These are phyloP conservation scores for Leishmania tropica DNA, from an alignment of 208 protist genomes.

Conservation along the genomic window DNA sequence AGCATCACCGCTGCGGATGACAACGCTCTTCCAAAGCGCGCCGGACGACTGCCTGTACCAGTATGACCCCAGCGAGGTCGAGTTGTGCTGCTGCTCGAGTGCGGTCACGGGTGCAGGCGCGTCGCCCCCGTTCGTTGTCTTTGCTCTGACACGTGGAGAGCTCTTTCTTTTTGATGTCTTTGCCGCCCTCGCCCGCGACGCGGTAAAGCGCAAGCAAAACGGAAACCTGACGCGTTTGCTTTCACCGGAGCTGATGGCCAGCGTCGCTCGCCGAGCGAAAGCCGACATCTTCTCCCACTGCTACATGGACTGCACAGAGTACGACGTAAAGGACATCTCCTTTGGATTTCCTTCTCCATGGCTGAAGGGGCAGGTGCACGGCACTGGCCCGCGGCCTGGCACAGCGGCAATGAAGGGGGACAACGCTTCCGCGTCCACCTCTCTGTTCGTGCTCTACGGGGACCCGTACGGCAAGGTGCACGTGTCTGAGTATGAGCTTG, in stretches of 20 bases:
- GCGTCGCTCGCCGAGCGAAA: constrained; percentile 1
- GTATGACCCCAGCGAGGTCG: constrained; percentile 52
- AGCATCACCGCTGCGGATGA: constrained; percentile 32
- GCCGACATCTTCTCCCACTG: constrained; percentile 30
- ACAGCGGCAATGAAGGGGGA: not conserved
- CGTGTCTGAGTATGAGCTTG: constrained; percentile 60
- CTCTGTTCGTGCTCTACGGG: constrained; percentile 67
- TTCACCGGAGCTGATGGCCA: constrained; percentile 23
- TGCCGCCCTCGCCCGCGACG: constrained; percentile 43
- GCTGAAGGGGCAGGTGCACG: not conserved
- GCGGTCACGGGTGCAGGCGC: not conserved
- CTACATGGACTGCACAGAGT: constrained; percentile 66
- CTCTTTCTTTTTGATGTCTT: constrained; percentile 68
- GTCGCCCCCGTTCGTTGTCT: constrained; percentile 57
- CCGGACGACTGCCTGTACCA: constrained; percentile 67
- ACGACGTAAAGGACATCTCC: constrained; percentile 69
- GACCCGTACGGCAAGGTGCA: constrained; percentile 67
- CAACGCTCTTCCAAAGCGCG: constrained; percentile 66
- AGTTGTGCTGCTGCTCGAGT: constrained; percentile 53
- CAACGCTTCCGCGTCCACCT: constrained; percentile 1
- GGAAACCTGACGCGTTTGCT: constrained; percentile 26
- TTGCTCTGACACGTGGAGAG: constrained; percentile 62
- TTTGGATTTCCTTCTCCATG: constrained; percentile 29
- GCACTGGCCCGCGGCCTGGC: not conserved
- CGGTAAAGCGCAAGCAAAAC: constrained; percentile 19